These are phyloP conservation scores for Sarocladium kiliense DNA, from an alignment of 2,329 filamentous ascomycete genomes.

Conservation along the genomic window DNA sequence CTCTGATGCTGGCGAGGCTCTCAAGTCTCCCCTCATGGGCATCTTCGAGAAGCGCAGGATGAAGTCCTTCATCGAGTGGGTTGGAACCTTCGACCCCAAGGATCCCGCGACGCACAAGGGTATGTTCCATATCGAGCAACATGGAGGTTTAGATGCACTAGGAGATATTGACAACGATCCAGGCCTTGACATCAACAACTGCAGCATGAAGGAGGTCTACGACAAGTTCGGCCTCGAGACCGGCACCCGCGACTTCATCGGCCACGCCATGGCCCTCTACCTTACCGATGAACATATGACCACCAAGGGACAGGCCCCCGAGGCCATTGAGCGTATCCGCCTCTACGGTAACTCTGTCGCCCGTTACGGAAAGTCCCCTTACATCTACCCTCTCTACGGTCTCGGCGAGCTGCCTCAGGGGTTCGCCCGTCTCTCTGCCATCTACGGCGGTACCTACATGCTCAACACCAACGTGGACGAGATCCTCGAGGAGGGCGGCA, in stretches of 20 bases:
- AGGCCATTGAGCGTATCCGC: slow-evolving; percentile 86
- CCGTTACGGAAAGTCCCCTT: slow-evolving; percentile 95
- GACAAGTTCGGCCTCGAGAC: slow-evolving; percentile 94
- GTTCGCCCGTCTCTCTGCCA: slow-evolving; percentile 93
- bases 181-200: slow-evolving; percentile 75
- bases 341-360: slow-evolving; percentile 98
- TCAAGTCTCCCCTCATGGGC: slow-evolving; percentile 92
- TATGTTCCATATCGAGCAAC: slow-evolving; percentile 33
- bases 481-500: slow-evolving; percentile 75
- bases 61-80: slow-evolving; percentile 95
- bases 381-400: slow-evolving; percentile 98
- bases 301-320: slow-evolving; percentile 66
- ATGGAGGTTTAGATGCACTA: background rate
- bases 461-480: slow-evolving; percentile 94
- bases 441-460: slow-evolving; percentile 99
- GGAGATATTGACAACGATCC: background rate
- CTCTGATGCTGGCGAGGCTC: slow-evolving; percentile 83
- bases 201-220: slow-evolving; percentile 97
- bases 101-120: slow-evolving; percentile 87
- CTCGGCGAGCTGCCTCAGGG: slow-evolving; percentile 96
- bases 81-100: slow-evolving; percentile 77
- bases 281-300: slow-evolving; percentile 84
- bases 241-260: slow-evolving; percentile 89
- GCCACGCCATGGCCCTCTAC: slow-evolving; percentile 97
- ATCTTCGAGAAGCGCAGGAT: slow-evolving; percentile 96